phyloP scores from a whole-genome alignment of 2,329 filamentous ascomycete genomes.

The Dryadomyces sulphureus region DNA sequence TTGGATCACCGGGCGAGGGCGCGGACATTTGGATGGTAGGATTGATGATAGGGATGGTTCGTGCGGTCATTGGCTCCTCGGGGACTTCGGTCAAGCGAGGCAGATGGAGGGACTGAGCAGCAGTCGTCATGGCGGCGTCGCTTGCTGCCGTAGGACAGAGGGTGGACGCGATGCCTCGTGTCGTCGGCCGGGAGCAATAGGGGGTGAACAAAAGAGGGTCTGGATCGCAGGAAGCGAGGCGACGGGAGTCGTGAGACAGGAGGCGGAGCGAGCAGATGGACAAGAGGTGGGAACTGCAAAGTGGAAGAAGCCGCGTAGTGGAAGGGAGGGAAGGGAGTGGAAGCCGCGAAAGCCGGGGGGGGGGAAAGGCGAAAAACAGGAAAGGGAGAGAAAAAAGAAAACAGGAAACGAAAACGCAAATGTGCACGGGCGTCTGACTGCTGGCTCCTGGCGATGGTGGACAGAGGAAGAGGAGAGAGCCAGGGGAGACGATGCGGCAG shows the following conservation, averaged over 20 bases:
- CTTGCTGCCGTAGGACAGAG: not conserved
- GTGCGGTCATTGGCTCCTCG: conserved; percentile 32
- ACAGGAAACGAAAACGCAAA: not conserved
- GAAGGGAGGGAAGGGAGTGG: not conserved
- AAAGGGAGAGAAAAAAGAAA: not conserved
- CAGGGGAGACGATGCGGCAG: no score
- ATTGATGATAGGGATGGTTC: conserved; percentile 42
- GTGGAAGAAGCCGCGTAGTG: not conserved
- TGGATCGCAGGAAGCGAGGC: not conserved
- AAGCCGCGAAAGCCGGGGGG: not conserved
- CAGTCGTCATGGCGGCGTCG: conserved; percentile 28
- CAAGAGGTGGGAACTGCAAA: not conserved
- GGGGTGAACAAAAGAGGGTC: not conserved
- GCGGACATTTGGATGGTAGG: conserved; percentile 45
- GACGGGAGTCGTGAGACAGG: not conserved
- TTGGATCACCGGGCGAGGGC: conserved; percentile 41
- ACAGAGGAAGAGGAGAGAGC: not conserved
- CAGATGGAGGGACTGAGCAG: conserved; percentile 34
- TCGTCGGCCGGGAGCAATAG: no score
- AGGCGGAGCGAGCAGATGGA: no score
- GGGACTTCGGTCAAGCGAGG: conserved; percentile 23
- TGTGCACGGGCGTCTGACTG: no score
- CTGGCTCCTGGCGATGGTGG: no score
- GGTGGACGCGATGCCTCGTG: not conserved
- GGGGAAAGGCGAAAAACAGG: not conserved